Percentiles rank a stretch among this genome's conserved stretches.
Conservation (phyloP, 225 moss, liverwort and hornwort genomes). For the Polytrichum commune region DNA sequence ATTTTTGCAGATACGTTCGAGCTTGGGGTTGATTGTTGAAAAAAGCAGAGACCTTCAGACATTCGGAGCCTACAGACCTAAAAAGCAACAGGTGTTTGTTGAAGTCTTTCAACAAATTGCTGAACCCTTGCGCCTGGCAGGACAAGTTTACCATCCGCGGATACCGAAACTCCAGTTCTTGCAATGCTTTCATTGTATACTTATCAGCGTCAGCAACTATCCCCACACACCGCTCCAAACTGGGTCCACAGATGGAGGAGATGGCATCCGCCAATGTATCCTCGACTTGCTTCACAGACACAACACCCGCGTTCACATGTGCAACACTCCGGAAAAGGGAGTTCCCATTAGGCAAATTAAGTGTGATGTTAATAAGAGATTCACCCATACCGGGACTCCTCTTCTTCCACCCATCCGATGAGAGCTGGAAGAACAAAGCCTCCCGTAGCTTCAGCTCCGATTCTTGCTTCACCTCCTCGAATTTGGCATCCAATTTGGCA, state of each 20-base stretch:
- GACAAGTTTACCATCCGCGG: slow-evolving; percentile 93
- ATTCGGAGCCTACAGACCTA: slow-evolving; percentile 68
- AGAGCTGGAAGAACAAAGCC: slow-evolving; percentile 85
- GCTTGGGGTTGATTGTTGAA: slow-evolving; percentile 88
- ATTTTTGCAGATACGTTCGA: slow-evolving; percentile 67
- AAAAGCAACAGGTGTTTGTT: slow-evolving; percentile 77
- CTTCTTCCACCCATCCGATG: slow-evolving; percentile 87
- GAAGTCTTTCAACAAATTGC: slow-evolving; percentile 81
- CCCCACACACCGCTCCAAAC: slow-evolving; percentile 79
- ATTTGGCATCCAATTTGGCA: slow-evolving; percentile 80
- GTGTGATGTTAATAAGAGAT: slow-evolving; percentile 73
- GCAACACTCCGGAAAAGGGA: slow-evolving; percentile 79
- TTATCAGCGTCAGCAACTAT: slow-evolving; percentile 87
- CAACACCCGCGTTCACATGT: slow-evolving; percentile 74
- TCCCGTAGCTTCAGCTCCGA: slow-evolving; percentile 82
- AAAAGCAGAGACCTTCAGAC: slow-evolving; percentile 72
- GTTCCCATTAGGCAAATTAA: slow-evolving; percentile 86
- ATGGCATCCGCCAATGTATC: slow-evolving; percentile 82
- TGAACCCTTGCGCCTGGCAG: slow-evolving; percentile 84
- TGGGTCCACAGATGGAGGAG: slow-evolving; percentile 61
- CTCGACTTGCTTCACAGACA: slow-evolving; percentile 79
- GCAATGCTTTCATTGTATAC: slow-evolving; percentile 69
- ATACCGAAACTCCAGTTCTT: slow-evolving; percentile 86
- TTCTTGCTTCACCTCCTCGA: slow-evolving; percentile 80
- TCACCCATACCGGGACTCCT: slow-evolving; percentile 71